phyloP scores from a whole-genome alignment of 768 basidiomycete species.

The Lactarius evosmus region DNA sequence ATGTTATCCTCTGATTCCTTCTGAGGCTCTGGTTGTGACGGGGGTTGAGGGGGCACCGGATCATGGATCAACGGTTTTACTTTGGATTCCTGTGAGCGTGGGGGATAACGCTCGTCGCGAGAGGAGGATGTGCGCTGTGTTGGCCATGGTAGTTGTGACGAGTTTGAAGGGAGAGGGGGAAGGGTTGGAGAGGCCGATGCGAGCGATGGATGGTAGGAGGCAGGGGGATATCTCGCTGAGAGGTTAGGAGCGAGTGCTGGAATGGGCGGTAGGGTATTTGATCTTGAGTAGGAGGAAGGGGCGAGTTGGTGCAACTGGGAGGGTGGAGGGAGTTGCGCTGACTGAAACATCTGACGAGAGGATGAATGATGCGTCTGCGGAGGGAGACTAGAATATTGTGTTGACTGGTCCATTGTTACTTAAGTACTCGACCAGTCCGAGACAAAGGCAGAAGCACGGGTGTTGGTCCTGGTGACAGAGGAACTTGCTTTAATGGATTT shows the following conservation, averaged over 20 bases:
- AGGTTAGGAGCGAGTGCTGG: constrained; percentile 31
- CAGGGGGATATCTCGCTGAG: constrained; percentile 36
- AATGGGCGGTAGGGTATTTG: constrained; percentile 45
- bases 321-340: constrained; percentile 44
- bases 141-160: constrained; percentile 35
- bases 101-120: constrained; percentile 36
- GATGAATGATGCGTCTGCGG: constrained; percentile 30
- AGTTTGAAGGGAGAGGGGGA: constrained; percentile 31
- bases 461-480: constrained; percentile 6
- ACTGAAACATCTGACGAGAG: constrained; percentile 41
- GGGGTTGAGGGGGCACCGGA: constrained; percentile 25
- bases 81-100: constrained; percentile 32
- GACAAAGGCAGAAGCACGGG: constrained; percentile 1
- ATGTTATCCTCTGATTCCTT: constrained; percentile 58
- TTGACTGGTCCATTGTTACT: constrained; percentile 31
- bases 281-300: constrained; percentile 36
- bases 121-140: constrained; percentile 36
- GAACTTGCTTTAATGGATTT: constrained; percentile 1
- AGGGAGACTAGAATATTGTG: constrained; percentile 28
- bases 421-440: constrained; percentile 23
- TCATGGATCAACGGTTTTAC: constrained; percentile 27
- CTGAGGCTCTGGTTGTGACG: constrained; percentile 23
- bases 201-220: constrained; percentile 38
- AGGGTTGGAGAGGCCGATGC: constrained; percentile 34
- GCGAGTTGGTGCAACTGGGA: constrained; percentile 41